Percentiles rank a stretch among this genome's conserved stretches.
phyloP scores from a whole-genome alignment of 1,139 yeast genomes.

The Yamadazyma songkhlaensis region DNA sequence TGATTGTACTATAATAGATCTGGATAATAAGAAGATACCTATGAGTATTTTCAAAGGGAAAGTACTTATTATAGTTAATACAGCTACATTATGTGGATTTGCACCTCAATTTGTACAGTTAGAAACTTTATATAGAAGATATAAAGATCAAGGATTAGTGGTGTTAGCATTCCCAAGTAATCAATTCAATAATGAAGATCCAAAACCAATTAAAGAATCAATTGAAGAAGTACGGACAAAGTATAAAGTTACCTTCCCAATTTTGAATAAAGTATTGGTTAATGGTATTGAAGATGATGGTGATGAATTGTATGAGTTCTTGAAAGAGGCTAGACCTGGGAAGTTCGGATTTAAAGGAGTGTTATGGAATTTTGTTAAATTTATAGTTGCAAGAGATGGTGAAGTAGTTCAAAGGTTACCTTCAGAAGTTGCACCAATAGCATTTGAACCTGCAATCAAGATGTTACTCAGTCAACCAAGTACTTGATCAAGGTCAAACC shows the following conservation, averaged over 20 bases:
- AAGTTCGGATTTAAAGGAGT: conserved; percentile 74
- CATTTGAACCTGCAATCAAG: conserved; percentile 28
- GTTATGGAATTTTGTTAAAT: conserved; percentile 96
- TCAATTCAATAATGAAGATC: conserved; percentile 77
- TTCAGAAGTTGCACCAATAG: conserved; percentile 65
- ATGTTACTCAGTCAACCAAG: not conserved
- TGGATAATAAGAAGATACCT: conserved; percentile 13
- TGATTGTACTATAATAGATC: conserved; percentile 17
- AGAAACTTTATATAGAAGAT: conserved; percentile 31
- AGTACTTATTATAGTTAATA: conserved; percentile 41
- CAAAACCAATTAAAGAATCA: conserved; percentile 66
- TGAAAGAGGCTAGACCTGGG: conserved; percentile 40
- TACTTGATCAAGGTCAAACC: no score
- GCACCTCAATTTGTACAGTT: conserved; percentile 41
- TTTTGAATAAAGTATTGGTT: conserved; percentile 34
- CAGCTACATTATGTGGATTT: conserved; percentile 46
- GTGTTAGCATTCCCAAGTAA: conserved; percentile 45
- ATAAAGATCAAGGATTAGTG: conserved; percentile 27
- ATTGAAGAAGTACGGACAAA: conserved; percentile 59
- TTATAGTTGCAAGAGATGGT: conserved; percentile 71
- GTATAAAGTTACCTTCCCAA: conserved; percentile 55
- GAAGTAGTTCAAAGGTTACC: conserved; percentile 68
- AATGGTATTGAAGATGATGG: conserved; percentile 28
- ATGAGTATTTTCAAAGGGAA: conserved; percentile 25
- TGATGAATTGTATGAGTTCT: conserved; percentile 27